Evolutionary conservation across 148 eudicot genomes (phyloP), one percentile per base, ranked within the genome.

Genomic region (Vaccinium vitisidaea): DNA sequence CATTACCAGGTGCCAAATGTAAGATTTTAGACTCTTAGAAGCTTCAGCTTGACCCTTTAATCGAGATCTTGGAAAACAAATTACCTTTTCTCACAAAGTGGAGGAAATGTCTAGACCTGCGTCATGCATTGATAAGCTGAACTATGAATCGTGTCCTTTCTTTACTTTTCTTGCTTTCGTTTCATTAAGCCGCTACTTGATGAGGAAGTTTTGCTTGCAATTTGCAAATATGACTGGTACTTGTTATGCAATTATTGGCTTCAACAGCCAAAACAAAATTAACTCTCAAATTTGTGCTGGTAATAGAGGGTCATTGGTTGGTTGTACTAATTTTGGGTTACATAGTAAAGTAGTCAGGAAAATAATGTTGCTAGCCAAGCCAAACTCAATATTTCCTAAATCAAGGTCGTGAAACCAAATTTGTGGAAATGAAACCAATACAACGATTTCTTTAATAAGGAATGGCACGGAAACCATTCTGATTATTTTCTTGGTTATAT

Each of bases 1-100:
- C 77, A 39, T 74, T 36, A 74, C 50, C 77, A 74, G 49, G 46
- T 74, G 49, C 50, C 50, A 74, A 74, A 74, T 74, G 50, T 74
- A 36, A 36, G 2, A 6, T 36, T 36, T 36, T 74, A 53, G 14
- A 53, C 56, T 53, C 14, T 53, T 53, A 53, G 56, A 13, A 53
- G 56, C 56, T 74, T 6, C 77, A 74, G 5, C 7, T 15, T 39
- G 5, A 74, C 36, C 77, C 18, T 16, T 39, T 74, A 12, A 74
- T 74, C 52, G 36, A 18, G 5, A 70, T 30, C 50, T 74, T 39
- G 75, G 36, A 70, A 70, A 74, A 74, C 19, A 21, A 74, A 74
- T 18, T 39, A 19, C 32, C 75, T 74, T 74, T 25, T 74, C 50
- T 74, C 49, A 39, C 46, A 36, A 74, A 39, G 23, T 74, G 50